Base-by-base conservation (phyloP, 2,329 filamentous ascomycete genomes). In the Ophiostoma piceae region DNA sequence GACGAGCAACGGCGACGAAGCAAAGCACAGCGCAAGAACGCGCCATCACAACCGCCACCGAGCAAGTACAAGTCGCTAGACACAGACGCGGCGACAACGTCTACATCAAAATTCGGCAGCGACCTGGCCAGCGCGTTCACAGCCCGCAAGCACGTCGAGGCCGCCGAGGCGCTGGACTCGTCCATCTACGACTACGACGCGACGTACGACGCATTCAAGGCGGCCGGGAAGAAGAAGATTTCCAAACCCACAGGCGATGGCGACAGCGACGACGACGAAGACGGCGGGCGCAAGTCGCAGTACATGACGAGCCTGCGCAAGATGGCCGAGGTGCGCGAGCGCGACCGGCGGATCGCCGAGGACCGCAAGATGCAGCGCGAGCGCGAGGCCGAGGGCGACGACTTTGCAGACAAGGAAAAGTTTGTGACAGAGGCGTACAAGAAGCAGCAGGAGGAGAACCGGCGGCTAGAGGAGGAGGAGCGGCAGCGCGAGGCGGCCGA, bases 381-480 rank as follows among this genome's bases (percentile, higher is more conserved):
- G 77, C 85, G 92, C 65, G 91, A 91, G 75, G 89, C 87, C 0
- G 92, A 95, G 77, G 92, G 92, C 22, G 92, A 94, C 43, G 90
- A 90, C 76, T 95, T 88, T 75, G 90, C 85, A 0, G 92, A 90
- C 75, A 95, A 94, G 80, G 92, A 95, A 77, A 92, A 90, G 79
- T 95, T 95, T 74, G 92, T 95, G 43, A 95, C 92, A 0, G 89
- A 88, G 71, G 91, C 91, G 47, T 96, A 95, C 78, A 92, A 91
- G 81, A 84, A 85, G 76, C 91, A 94, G 76, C 91, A 94, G 76
- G 90, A 90, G 77, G 92, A 94, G 78, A 88, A 92, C 73, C 82
- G 83, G 74, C 81, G 83, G 69, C 76, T 91, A 9, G 90, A 94
- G 76, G 90, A 88, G 73, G 90, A 92, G 76, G 91, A 95, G 79